Base-by-base conservation (phyloP, 768 basidiomycete species). In the Chalciporus sphaerocephalus region DNA sequence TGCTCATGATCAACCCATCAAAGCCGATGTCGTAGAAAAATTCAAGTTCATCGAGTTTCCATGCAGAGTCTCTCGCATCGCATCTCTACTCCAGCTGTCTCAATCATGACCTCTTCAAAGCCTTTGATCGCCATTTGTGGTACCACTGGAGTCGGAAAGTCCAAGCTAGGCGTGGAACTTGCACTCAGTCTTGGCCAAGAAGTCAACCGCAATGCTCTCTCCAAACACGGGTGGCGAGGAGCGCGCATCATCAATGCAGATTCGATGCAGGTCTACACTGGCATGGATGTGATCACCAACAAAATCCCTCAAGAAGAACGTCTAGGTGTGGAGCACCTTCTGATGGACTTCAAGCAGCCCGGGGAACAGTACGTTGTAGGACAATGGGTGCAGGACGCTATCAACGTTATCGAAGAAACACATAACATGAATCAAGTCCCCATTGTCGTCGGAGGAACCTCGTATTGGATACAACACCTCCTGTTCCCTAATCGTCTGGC, bases 391-490 rank as follows among this genome's bases (percentile, higher is more conserved):
- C 72, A 74, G 24, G 92, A 96, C 59, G 87, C 96, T 1, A 71
- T 86, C 12, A 65, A 73, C 39, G 76, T 77, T 67, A 90, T 94
- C 35, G 75, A 83, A 40, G 82, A 87, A 45, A 83, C 86, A 8
- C 81, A 91, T 56, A 51, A 54, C 30, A 70, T 75, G 47, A 64
- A 75, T 3, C 69, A 85, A 47, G 64, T 97, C 6, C 95, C 96
- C 0, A 88, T 99, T 45, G 72, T 95, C 6, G 93, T 95, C 37
- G 96, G 96, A 3, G 96, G 96, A 5, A 98, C 96, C 2, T 82
- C 91, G 4, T 99, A 99, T 62, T 99, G 94, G 86, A 88, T 95
- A 20, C 95, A 99, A 57, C 91, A 99, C 61, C 80, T 96, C 30
- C 71, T 98, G 11, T 97, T 98, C 59, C 89, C 93, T 0, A 81